Percentiles rank a stretch among this genome's conserved stretches.
Evolutionary conservation across 2,329 filamentous ascomycete species (phyloP).

Genomic region (Claviceps sp.): DNA sequence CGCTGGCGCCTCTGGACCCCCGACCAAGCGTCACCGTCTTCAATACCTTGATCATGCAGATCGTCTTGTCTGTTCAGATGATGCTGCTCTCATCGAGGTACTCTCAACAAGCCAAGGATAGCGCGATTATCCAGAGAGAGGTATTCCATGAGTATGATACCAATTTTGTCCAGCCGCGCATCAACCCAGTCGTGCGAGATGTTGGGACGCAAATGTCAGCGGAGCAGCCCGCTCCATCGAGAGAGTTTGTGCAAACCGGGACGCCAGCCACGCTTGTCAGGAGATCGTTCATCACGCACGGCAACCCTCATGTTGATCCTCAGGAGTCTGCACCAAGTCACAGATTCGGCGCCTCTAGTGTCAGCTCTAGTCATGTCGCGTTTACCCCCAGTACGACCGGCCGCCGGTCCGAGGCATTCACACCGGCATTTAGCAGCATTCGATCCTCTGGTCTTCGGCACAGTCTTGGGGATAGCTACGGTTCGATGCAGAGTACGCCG

Average conservation of each 20-base stretch:
- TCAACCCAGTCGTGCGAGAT: slow-evolving; percentile 66
- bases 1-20: slow-evolving; percentile 59
- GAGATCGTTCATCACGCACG: slow-evolving; percentile 65
- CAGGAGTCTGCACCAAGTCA: slow-evolving; percentile 30
- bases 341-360: background rate
- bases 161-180: slow-evolving; percentile 82
- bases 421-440: slow-evolving; percentile 15
- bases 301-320: slow-evolving; percentile 68
- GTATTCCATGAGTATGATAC: slow-evolving; percentile 92
- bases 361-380: slow-evolving; percentile 17
- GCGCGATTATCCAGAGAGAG: slow-evolving; percentile 72
- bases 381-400: slow-evolving; percentile 4
- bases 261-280: slow-evolving; percentile 51
- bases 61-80: slow-evolving; percentile 65
- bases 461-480: slow-evolving; percentile 21
- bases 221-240: slow-evolving; percentile 26
- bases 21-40: slow-evolving; percentile 76
- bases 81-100: slow-evolving; percentile 60
- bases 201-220: slow-evolving; percentile 66
- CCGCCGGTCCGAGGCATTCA: slow-evolving; percentile 19
- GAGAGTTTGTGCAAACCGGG: slow-evolving; percentile 33
- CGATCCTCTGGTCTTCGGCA: slow-evolving; percentile 17
- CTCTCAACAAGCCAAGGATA: slow-evolving; percentile 74
- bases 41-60: slow-evolving; percentile 64
- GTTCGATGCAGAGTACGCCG: slow-evolving; percentile 1